These are phyloP conservation scores for Hevea brasiliensis DNA, from an alignment of 345 rosid genomes.

Conservation along the genomic window DNA sequence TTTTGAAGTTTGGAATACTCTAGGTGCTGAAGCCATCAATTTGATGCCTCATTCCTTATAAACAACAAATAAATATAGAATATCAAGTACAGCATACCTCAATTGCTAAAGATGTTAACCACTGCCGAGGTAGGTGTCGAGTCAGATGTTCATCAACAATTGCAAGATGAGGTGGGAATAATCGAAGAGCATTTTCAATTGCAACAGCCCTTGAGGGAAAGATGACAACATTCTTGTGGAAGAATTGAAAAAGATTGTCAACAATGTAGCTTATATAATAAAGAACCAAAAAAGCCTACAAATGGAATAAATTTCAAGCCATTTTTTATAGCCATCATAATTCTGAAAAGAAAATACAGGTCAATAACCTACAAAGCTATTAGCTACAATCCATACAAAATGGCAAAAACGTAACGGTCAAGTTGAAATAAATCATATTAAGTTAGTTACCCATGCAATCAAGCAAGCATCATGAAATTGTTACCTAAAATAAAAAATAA, in stretches of 20 bases:
- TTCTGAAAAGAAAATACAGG: not conserved
- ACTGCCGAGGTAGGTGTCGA: conserved; percentile 70
- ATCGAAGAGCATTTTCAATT: conserved; percentile 73
- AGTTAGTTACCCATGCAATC: not conserved
- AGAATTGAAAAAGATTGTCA: conserved; percentile 32
- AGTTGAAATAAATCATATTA: not conserved
- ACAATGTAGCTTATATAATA: conserved; percentile 19
- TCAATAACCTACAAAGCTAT: no score
- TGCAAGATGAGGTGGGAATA: conserved; percentile 89
- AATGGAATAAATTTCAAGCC: not conserved
- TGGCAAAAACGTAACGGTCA: not conserved
- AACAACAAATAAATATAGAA: not conserved
- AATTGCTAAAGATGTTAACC: conserved; percentile 82
- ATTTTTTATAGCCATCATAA: not conserved
- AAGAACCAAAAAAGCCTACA: not conserved
- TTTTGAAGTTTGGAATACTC: no score
- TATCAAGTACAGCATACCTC: conserved; percentile 51
- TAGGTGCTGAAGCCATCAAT: no score
- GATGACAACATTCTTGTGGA: conserved; percentile 75
- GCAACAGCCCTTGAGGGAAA: conserved; percentile 93
- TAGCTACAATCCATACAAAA: not conserved
- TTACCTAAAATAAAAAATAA: not conserved
- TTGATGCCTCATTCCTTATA: no score
- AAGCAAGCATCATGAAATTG: not conserved
- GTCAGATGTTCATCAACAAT: conserved; percentile 89